Conservation (phyloP, 495 filamentous ascomycete genomes). For the Platismatia glauca region DNA sequence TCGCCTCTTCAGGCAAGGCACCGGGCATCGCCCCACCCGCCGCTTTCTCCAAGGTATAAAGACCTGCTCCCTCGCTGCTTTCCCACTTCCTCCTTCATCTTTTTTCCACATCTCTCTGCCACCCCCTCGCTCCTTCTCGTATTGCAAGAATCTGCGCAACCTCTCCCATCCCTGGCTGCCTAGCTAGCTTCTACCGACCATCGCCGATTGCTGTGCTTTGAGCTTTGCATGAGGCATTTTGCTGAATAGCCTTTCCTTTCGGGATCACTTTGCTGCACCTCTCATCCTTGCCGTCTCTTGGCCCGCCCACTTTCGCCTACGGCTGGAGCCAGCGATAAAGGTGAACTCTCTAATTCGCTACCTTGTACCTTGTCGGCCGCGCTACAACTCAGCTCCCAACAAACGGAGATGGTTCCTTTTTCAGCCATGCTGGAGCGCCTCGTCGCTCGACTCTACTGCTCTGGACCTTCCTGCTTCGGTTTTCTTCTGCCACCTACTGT, state of each 20-base stretch:
- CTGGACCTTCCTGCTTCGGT: background rate
- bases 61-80: background rate
- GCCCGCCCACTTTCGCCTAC: background rate
- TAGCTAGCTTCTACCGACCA: background rate
- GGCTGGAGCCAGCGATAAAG: background rate
- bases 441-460: slow-evolving; percentile 7
- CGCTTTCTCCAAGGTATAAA: too few species aligned
- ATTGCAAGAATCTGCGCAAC: background rate
- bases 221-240: background rate
- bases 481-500: background rate
- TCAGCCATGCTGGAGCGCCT: background rate
- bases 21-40: too few species aligned
- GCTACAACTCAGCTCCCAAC: slow-evolving; percentile 1
- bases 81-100: background rate
- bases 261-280: background rate
- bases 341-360: slow-evolving; percentile 1
- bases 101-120: background rate
- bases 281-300: background rate
- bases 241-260: background rate
- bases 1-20: too few species aligned
- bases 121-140: background rate
- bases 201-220: background rate
- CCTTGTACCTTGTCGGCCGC: background rate
- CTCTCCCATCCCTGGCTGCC: background rate
- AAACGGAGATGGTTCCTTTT: slow-evolving; percentile 3